phyloP scores from a whole-genome alignment of 305 asterid genomes.

The Fraxinus sp. region DNA sequence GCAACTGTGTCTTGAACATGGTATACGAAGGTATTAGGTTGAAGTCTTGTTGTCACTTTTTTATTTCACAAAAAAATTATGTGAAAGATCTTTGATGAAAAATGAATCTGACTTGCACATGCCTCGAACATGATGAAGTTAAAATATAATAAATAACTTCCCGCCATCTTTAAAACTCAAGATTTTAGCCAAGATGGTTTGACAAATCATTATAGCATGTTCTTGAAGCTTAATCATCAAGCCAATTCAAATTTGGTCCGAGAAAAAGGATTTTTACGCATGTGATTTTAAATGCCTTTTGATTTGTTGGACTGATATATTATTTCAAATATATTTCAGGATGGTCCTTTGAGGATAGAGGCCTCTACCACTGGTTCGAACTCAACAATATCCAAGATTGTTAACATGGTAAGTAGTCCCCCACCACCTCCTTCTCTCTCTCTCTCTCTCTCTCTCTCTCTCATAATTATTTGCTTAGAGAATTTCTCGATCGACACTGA shows the following conservation, averaged over 20 bases:
- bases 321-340: slow-evolving; percentile 51
- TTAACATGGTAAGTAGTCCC: slow-evolving; percentile 62
- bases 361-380: slow-evolving; percentile 91
- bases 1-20: background rate
- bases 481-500: background rate
- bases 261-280: background rate
- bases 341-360: slow-evolving; percentile 89
- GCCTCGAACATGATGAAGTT: background rate
- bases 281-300: slow-evolving; percentile 6
- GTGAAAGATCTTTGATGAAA: background rate
- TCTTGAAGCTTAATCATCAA: background rate
- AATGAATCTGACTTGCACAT: background rate
- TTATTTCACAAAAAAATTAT: background rate
- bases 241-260: background rate
- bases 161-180: background rate
- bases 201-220: background rate
- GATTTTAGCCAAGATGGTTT: background rate
- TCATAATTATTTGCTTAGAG: background rate
- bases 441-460: background rate
- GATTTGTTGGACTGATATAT: slow-evolving; percentile 29
- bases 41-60: background rate
- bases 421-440: slow-evolving; percentile 4
- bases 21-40: background rate
- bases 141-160: background rate
- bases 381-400: slow-evolving; percentile 94